Evolutionary conservation across 257 asterid genomes (phyloP).

Genomic region (Thymus quinquecostatus): DNA sequence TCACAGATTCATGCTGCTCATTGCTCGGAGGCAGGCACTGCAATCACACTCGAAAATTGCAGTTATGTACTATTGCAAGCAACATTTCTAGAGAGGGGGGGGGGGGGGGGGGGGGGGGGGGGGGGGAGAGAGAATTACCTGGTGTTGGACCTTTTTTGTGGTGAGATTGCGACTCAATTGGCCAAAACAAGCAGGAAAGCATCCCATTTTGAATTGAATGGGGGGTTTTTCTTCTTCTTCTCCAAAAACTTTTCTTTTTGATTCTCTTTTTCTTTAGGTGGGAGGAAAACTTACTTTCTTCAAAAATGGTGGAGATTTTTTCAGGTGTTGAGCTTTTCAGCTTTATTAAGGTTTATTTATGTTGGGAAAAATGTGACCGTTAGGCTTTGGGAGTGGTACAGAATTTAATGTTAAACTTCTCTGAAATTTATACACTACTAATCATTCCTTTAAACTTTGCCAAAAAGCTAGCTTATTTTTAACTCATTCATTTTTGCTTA

Average conservation of each 20-base stretch:
- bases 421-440: no score
- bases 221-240: slow-evolving; percentile 1
- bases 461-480: no score
- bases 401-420: no score
- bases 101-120: no score
- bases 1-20: slow-evolving; percentile 29
- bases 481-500: no score
- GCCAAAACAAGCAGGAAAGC: slow-evolving; percentile 47
- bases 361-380: slow-evolving; percentile 50
- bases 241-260: slow-evolving; percentile 1
- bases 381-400: slow-evolving; percentile 29
- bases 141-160: slow-evolving; percentile 27
- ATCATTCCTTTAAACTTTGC: no score
- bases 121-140: slow-evolving; percentile 5
- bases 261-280: neutral
- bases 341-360: neutral
- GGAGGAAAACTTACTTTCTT: no score
- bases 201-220: slow-evolving; percentile 39
- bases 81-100: no score
- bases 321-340: no score
- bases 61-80: neutral
- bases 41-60: neutral
- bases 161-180: slow-evolving; percentile 30
- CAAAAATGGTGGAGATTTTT: no score
- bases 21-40: slow-evolving; percentile 31